Evolutionary conservation across 2,329 filamentous ascomycete genomes (phyloP).

Genomic region (Cladorrhinum sp.): DNA sequence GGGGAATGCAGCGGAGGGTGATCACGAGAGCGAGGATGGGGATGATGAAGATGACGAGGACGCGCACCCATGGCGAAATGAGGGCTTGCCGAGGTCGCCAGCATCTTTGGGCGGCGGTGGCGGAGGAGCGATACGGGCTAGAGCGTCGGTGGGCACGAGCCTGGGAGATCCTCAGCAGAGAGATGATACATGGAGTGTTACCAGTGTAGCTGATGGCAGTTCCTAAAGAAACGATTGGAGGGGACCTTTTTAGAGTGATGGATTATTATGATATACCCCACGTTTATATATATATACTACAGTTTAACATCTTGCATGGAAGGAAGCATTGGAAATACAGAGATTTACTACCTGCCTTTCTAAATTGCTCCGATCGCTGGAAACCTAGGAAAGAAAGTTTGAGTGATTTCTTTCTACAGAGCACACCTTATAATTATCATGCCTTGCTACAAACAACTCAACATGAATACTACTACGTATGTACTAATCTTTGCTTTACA

Average conservation of each 20-base stretch:
- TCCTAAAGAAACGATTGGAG: neutral
- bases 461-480: neutral
- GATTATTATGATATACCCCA: neutral
- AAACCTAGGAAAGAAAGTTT: too few species aligned
- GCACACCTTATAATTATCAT: too few species aligned
- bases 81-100: slow-evolving; percentile 20
- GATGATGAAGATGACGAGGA: slow-evolving; percentile 23
- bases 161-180: slow-evolving; percentile 20
- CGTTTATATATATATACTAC: neutral
- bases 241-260: neutral
- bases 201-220: slow-evolving; percentile 2
- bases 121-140: slow-evolving; percentile 12
- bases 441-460: neutral
- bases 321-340: neutral
- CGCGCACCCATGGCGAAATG: slow-evolving; percentile 28
- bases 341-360: neutral
- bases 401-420: too few species aligned
- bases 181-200: slow-evolving; percentile 23
- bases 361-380: too few species aligned
- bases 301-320: neutral
- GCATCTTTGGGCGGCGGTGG: slow-evolving; percentile 17
- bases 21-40: slow-evolving; percentile 12
- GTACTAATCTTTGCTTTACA: neutral
- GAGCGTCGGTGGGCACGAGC: slow-evolving; percentile 11
- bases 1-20: slow-evolving; percentile 12